Base-by-base conservation (phyloP, 2,329 filamentous ascomycete genomes). In the Trichoderma gracile region DNA sequence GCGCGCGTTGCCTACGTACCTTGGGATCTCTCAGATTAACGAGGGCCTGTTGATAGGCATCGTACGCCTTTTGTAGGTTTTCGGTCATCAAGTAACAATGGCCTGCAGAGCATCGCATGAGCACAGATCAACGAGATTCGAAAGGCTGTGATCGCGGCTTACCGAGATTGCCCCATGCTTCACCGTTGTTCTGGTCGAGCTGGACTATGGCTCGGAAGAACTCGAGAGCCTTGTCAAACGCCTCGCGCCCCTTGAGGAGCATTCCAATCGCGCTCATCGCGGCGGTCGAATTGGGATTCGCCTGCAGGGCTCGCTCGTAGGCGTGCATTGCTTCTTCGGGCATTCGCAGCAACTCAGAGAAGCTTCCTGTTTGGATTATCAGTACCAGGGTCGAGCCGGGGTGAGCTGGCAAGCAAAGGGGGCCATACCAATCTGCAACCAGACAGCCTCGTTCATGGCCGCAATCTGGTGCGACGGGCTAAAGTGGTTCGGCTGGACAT, bases 41-140 rank as follows among this genome's bases (percentile, higher is more conserved):
- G 7, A 98, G 80, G 6, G 95, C 95, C 75, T 96, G 92, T 76
- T 99, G 95, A 75, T 99, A 99, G 1, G 95, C 93, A 38, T 92
- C 91, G 73, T 99, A 99, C 0, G 95, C 95, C 74, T 98, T 93
- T 78, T 98, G 95, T 40, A 98, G 80, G 73, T 97, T 94, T 73
- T 99, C 95, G 86, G 97, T 96, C 95, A 99, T 99, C 27, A 99
- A 83, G 75, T 94, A 96, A 79, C 95, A 98, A 76, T 98, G 95
- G n/a, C 95, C 92, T 94, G 70, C 15, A 50, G 33, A 53, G 40
- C 17, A 12, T 21, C n/a, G n/a, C 8, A 61, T 61, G 27, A 25
- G 69, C 71, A 62, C 72, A 67, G 54, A 61, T 65, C 54, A 49
- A 55, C 57, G 58, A 42, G 66, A 47, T 57, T n/a, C 21, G 38